Base-by-base conservation (phyloP, 2,329 filamentous ascomycete genomes). In the Hypoxylon sp. region DNA sequence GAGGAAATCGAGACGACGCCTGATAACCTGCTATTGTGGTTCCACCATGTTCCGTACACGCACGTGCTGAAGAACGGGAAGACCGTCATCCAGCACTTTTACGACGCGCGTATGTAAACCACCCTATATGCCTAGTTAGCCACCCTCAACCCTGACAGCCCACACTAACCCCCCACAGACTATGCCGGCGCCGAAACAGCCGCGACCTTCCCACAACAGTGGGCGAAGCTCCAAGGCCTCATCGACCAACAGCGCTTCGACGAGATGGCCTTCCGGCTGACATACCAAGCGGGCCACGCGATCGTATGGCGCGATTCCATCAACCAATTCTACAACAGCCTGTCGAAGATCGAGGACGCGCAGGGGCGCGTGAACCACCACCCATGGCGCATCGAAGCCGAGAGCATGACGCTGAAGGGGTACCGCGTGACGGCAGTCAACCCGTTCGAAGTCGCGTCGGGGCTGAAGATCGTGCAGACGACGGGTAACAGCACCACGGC, bases 31-130 rank as follows among this genome's bases (percentile, higher is more conserved):
- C 78, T 93, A 2, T 81, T 93, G 1, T 93, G 91, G 91, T 93
- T 93, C 79, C 91, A 93, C 76, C 91, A 93, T 74, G 89, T 93
- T 0, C 85, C 86, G 2, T 93, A 91, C 75, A 91, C 88, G 0
- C 86, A 91, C 42, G 78, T 76, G 6, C 83, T 93, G 1, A 82
- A 88, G 8, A 65, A 42, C 0, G 88, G 89, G 10, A 87, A 90
- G 77, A 91, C 90, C 0, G 89, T 93, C 2, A 88, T 88, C 73
- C 82, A 85, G 74, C 79, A 83, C 60, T 84, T 85, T 72, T 89
- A 89, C 80, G 83, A 85, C 64, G 81, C 83, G 24, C 83, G 68
- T 70, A 66, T 17, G 68, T 66, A n/a, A 10, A 10, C 21, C 31
- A n/a, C n/a, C n/a, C n/a, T n/a, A n/a, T n/a, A n/a, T n/a, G n/a